Evolutionary conservation across 129 eudicot species (phyloP).

Genomic region (Logfia minima): DNA sequence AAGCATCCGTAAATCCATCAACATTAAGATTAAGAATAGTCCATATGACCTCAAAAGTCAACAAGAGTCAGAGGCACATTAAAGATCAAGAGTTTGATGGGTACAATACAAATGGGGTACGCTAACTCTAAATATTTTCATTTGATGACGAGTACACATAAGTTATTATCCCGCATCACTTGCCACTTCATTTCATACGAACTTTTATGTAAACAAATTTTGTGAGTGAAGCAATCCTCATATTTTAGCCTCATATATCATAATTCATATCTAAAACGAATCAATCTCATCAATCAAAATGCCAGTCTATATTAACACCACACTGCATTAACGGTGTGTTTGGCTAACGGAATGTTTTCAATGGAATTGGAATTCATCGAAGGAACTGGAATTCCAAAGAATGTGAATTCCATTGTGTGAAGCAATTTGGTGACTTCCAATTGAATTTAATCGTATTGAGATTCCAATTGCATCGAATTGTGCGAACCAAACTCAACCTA

Average conservation of each 20-base stretch:
- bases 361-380: neutral
- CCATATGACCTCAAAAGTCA: constrained; percentile 21
- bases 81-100: too few species aligned
- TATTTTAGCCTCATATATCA: too few species aligned
- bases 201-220: neutral
- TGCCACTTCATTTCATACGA: neutral
- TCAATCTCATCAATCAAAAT: too few species aligned
- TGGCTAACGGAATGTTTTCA: neutral
- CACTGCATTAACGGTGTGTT: neutral
- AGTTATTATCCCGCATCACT: too few species aligned
- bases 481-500: neutral
- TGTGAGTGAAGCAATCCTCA: neutral
- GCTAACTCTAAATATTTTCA: too few species aligned
- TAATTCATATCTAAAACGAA: too few species aligned
- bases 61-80: neutral
- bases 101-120: too few species aligned
- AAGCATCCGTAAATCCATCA: neutral
- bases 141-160: too few species aligned
- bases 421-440: neutral
- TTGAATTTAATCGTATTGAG: too few species aligned
- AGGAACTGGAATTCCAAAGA: neutral
- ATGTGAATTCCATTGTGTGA: neutral
- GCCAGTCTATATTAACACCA: too few species aligned
- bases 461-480: too few species aligned
- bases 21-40: neutral